Evolutionary conservation across 345 rosid genomes (phyloP), one percentile per base, ranked within the genome.

Genomic region (Lepidium aucheri): DNA sequence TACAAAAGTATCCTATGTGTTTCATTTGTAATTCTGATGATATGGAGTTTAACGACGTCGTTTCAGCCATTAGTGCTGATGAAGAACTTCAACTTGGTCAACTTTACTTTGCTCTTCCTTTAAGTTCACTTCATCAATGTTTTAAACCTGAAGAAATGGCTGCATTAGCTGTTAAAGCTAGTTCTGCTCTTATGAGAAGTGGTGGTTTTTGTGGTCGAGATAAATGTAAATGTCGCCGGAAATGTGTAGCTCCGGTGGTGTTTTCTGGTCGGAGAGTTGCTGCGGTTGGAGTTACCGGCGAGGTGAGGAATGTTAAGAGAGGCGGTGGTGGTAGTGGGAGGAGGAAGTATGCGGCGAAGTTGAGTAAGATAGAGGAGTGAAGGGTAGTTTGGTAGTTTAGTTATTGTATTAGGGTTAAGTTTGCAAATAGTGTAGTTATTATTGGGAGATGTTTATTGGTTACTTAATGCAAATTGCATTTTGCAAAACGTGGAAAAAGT

Each of bases 151-250:
- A 88, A 58, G 90, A 93, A 65, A 90, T 90, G 98, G 98, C 98
- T n/a, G 92, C 98, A 74, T 82, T 93, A 79, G 98, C 98, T 2
- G 98, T 93, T 17, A 90, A 88, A 78, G 98, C 98, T 24, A 93
- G 92, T 83, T 74, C 90, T 5, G 98, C 98, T 14, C 70, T 93
- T 0, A 66, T 41, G 72, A 49, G 50, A 49, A 65, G 78, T 7
- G 57, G 68, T 41, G 62, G 56, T 8, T 69, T 68, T 18, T 76
- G 82, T 9, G 78, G 69, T 9, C 59, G 45, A 24, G 80, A 79
- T 6, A 87, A 75, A 75, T 75, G 85, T 10, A 65, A 77, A 47
- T 78, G 84, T 43, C 72, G 83, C 56, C 63, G 81, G 70, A 83
- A 87, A 64, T 39, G 60, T 7, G 67, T 63, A 3, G 41, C 77